These are phyloP conservation scores for Lunasporangiospora selenospora DNA, from an alignment of 192 early-diverging fungal species.

Conservation along the genomic window DNA sequence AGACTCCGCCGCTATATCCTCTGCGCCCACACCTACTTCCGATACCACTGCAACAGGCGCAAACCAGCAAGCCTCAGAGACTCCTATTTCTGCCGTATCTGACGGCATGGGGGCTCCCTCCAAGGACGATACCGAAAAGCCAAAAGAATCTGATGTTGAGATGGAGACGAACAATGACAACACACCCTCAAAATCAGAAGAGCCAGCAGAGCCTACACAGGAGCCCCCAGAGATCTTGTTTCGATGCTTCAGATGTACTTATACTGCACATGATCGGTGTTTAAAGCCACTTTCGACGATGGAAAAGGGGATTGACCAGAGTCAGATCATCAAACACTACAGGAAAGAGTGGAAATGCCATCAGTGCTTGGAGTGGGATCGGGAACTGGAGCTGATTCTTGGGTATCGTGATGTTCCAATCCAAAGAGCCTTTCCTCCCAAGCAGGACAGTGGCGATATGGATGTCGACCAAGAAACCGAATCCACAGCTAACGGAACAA, in stretches of 20 bases:
- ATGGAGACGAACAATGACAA: neutral
- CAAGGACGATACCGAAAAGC: constrained; percentile 1
- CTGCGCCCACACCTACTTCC: neutral
- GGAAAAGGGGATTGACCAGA: constrained; percentile 1
- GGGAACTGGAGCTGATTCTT: constrained; percentile 39
- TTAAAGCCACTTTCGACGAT: constrained; percentile 20
- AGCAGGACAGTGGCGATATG: constrained; percentile 13
- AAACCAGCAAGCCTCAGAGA: neutral
- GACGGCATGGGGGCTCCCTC: neutral
- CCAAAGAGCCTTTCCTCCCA: neutral
- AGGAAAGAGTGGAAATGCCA: constrained; percentile 49
- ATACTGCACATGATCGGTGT: constrained; percentile 40
- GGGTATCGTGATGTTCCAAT: constrained; percentile 35
- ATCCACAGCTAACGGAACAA: neutral
- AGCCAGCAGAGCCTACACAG: neutral
- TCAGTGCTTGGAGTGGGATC: constrained; percentile 47
- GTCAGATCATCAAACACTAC: constrained; percentile 35
- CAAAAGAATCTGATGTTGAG: constrained; percentile 12
- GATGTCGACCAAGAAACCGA: constrained; percentile 8
- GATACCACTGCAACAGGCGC: neutral
- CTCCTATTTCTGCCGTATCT: neutral
- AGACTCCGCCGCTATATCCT: neutral
- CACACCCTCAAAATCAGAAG: neutral
- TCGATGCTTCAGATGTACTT: constrained; percentile 45
- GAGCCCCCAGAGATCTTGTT: constrained; percentile 21